Evolutionary conservation across 148 eudicot genomes (phyloP).

Genomic region (Heliamphora exappendiculata): DNA sequence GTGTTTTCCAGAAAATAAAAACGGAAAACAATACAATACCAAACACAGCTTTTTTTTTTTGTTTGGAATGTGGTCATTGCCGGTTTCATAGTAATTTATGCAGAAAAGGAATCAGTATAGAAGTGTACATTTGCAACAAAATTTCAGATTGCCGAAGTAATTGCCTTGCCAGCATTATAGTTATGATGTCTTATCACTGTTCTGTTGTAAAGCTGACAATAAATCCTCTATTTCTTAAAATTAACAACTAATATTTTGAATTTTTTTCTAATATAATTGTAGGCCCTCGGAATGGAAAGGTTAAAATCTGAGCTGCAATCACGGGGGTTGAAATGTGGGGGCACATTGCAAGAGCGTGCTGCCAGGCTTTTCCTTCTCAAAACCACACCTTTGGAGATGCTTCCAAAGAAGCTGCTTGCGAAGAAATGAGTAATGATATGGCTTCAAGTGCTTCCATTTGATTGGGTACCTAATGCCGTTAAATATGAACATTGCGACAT

Average conservation of each 20-base stretch:
- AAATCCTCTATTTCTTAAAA: neutral
- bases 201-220: neutral
- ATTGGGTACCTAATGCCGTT: neutral
- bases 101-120: neutral
- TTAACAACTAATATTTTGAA: neutral
- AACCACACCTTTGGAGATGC: constrained; percentile 81
- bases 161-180: neutral
- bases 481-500: neutral
- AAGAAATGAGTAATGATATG: constrained; percentile 53
- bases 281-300: constrained; percentile 91
- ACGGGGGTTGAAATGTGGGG: constrained; percentile 87
- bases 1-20: too few relatives aligned
- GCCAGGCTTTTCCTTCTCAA: constrained; percentile 89
- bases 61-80: too few relatives aligned
- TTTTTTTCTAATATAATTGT: neutral
- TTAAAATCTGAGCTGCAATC: constrained; percentile 76
- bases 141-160: neutral
- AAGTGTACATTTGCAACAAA: neutral
- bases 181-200: neutral
- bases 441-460: neutral
- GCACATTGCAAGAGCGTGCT: constrained; percentile 92
- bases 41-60: too few relatives aligned
- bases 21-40: too few relatives aligned
- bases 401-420: constrained; percentile 89
- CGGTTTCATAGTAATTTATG: neutral